A percentile compares a stretch with the other conserved stretches of the same genome.
Evolutionary conservation across 768 basidiomycete species (phyloP).

Genomic region (Mycena crocata): DNA sequence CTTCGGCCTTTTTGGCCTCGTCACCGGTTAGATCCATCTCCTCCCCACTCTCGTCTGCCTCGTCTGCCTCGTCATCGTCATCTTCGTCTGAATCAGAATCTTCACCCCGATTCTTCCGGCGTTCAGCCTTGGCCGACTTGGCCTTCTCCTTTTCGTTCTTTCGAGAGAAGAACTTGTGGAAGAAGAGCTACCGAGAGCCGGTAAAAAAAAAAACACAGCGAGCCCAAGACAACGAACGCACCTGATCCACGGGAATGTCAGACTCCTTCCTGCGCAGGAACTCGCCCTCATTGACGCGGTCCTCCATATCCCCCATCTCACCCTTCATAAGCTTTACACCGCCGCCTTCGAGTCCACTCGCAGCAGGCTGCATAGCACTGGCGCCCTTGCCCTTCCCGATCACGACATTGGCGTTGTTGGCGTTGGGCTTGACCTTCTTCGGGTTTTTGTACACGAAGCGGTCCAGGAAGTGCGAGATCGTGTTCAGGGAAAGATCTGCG

Average conservation of each 20-base stretch:
- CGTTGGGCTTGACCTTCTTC: conserved; percentile 66
- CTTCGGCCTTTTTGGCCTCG: conserved; percentile 42
- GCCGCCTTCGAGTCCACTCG: conserved; percentile 66
- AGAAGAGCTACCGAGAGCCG: conserved; percentile 73
- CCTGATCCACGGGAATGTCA: conserved; percentile 90
- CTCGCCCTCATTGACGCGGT: conserved; percentile 75
- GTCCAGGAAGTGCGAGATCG: conserved; percentile 94
- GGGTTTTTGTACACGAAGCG: conserved; percentile 98
- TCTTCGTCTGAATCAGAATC: conserved; percentile 53
- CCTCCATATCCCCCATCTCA: conserved; percentile 56
- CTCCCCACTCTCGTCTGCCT: conserved; percentile 54
- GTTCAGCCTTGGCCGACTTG: conserved; percentile 53
- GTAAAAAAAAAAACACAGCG: neutral
- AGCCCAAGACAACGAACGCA: conserved; percentile 44
- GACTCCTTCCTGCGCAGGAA: conserved; percentile 78
- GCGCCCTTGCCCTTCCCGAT: conserved; percentile 70
- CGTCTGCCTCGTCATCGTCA: conserved; percentile 55
- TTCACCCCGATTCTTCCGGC: conserved; percentile 48
- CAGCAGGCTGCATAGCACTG: conserved; percentile 96
- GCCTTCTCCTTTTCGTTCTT: conserved; percentile 70
- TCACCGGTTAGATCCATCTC: conserved; percentile 47
- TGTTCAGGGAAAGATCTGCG: conserved; percentile 92
- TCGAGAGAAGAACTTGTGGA: conserved; percentile 87
- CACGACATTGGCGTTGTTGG: conserved; percentile 41
- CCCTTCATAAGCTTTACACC: conserved; percentile 81